Evolutionary conservation across 768 basidiomycete genomes (phyloP).

Genomic region (Lentinula detonsa): DNA sequence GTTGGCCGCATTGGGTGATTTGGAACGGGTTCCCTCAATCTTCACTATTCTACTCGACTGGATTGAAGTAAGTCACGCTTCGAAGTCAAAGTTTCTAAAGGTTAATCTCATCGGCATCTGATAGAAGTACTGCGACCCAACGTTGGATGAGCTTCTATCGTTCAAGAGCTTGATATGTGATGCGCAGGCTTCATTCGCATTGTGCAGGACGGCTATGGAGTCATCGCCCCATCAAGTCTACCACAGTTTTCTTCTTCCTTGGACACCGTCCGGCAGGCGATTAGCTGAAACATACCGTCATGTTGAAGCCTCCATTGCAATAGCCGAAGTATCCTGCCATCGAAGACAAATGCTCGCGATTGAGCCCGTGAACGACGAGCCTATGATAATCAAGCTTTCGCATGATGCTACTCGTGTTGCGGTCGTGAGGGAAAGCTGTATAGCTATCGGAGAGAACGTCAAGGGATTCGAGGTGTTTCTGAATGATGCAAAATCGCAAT

Average conservation of each 20-base stretch:
- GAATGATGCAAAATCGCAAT: not conserved
- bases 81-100: not conserved
- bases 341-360: not conserved
- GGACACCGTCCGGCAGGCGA: not conserved
- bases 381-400: not conserved
- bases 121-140: not conserved
- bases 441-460: not conserved
- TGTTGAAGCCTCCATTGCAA: not conserved
- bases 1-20: not conserved
- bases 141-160: not conserved
- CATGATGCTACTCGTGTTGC: not conserved
- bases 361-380: not conserved
- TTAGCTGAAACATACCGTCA: not conserved
- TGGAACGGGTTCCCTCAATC: not conserved
- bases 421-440: not conserved
- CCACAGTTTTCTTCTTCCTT: constrained; percentile 1
- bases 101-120: not conserved
- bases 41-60: not conserved
- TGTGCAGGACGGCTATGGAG: not conserved
- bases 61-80: not conserved
- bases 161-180: not conserved
- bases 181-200: not conserved
- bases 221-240: not conserved
- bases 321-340: constrained; percentile 1
- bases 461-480: not conserved